These are phyloP conservation scores for Fusarium cyanostomum DNA, from an alignment of 2,329 filamentous ascomycete species.

Conservation along the genomic window DNA sequence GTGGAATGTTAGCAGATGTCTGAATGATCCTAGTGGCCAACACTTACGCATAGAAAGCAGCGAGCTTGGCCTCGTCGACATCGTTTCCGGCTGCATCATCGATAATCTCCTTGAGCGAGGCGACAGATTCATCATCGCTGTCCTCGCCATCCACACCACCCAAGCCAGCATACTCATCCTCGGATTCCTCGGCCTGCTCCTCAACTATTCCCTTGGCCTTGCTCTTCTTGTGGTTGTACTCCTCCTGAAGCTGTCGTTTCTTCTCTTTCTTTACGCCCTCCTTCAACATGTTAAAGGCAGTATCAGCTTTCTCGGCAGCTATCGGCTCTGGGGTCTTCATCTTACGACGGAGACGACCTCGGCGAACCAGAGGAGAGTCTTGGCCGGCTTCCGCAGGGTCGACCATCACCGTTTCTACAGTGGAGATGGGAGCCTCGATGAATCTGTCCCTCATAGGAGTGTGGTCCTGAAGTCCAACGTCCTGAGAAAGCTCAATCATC, in stretches of 20 bases:
- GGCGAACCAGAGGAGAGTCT: constrained; percentile 74
- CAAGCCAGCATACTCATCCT: constrained; percentile 96
- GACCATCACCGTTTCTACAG: constrained; percentile 72
- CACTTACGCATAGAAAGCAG: constrained; percentile 88
- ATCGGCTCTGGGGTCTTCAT: constrained; percentile 41
- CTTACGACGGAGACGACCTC: constrained; percentile 62
- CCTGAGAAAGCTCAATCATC: constrained; percentile 80
- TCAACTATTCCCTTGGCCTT: constrained; percentile 88
- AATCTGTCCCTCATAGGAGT: constrained; percentile 77
- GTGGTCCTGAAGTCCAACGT: constrained; percentile 77
- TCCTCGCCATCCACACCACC: constrained; percentile 92
- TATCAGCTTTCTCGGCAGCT: constrained; percentile 33
- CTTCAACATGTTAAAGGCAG: constrained; percentile 76
- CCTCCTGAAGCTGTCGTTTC: constrained; percentile 60
- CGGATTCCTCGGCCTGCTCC: constrained; percentile 95
- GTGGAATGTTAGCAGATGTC: constrained; percentile 24
- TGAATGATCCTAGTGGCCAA: background rate
- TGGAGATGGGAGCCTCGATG: constrained; percentile 71
- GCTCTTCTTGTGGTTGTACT: constrained; percentile 86
- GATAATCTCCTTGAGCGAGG: constrained; percentile 86
- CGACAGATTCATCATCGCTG: constrained; percentile 75
- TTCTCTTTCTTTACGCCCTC: constrained; percentile 68
- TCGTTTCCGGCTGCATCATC: constrained; percentile 81
- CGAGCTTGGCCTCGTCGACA: constrained; percentile 82
- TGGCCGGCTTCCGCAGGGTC: constrained; percentile 53